phyloP scores from a whole-genome alignment of 1,139 yeast genomes.

The Geotrichum bryndzae region DNA sequence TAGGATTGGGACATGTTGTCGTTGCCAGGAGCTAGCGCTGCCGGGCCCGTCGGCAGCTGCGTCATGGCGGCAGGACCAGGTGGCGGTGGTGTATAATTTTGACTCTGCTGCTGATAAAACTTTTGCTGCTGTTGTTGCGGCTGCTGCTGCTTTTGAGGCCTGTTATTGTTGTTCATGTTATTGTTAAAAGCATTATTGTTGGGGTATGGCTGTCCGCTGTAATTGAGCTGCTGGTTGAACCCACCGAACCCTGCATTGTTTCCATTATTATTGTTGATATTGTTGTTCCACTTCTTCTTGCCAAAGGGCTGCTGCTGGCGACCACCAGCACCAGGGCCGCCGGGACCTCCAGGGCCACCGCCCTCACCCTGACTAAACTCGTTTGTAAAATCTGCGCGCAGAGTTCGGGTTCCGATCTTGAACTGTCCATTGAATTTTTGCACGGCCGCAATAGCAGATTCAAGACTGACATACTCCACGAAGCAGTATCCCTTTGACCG shows the following conservation, averaged over 20 bases:
- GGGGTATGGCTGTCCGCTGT: constrained; percentile 8
- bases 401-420: constrained; percentile 55
- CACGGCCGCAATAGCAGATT: constrained; percentile 76
- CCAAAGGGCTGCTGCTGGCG: not conserved
- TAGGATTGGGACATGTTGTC: not conserved
- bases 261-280: not conserved
- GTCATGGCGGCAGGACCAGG: not conserved
- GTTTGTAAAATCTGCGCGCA: constrained; percentile 64
- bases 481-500: constrained; percentile 78
- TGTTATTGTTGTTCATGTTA: constrained; percentile 14
- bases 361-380: constrained; percentile 30
- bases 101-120: not conserved
- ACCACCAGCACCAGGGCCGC: constrained; percentile 2
- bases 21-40: not conserved
- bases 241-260: not conserved
- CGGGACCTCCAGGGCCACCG: constrained; percentile 1
- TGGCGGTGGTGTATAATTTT: not conserved
- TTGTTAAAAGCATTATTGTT: constrained; percentile 8
- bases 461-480: constrained; percentile 56
- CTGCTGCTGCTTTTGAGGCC: not conserved
- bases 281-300: not conserved
- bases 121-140: not conserved
- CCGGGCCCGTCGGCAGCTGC: not conserved
- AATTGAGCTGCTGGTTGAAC: constrained; percentile 17
- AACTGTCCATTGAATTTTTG: constrained; percentile 61